Percentiles rank a stretch among this genome's conserved stretches.
Evolutionary conservation across 768 basidiomycete species (phyloP).

Genomic region (Auricularia heimuer): DNA sequence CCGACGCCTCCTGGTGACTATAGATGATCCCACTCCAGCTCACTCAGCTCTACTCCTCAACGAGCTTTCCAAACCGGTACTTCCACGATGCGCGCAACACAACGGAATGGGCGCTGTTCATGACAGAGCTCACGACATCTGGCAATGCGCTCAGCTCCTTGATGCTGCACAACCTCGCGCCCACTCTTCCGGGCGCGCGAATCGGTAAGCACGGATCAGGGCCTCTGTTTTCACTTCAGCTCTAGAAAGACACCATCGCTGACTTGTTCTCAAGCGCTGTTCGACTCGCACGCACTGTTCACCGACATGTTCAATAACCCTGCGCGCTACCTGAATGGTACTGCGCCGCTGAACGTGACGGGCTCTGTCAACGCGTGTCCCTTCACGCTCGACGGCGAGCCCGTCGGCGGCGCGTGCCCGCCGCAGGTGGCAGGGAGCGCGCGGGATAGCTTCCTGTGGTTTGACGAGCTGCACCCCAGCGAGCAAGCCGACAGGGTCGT

Average conservation of each 20-base stretch:
- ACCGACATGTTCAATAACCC: slow-evolving; percentile 48
- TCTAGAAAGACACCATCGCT: neutral
- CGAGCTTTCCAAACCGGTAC: slow-evolving; percentile 40
- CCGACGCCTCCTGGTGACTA: neutral
- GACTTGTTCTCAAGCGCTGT: slow-evolving; percentile 31
- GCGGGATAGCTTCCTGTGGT: slow-evolving; percentile 55
- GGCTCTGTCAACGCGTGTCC: slow-evolving; percentile 42
- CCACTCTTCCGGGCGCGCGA: slow-evolving; percentile 42
- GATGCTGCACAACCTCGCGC: slow-evolving; percentile 39
- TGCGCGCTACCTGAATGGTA: slow-evolving; percentile 48
- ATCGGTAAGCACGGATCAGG: slow-evolving; percentile 27
- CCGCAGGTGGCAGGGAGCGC: slow-evolving; percentile 24
- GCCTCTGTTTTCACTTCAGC: slow-evolving; percentile 13
- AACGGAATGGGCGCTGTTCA: slow-evolving; percentile 47
- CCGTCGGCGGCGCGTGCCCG: slow-evolving; percentile 9
- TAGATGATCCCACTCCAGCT: slow-evolving; percentile 22
- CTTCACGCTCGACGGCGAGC: slow-evolving; percentile 25
- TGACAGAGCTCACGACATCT: slow-evolving; percentile 40
- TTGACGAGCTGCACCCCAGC: slow-evolving; percentile 51
- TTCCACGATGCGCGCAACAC: slow-evolving; percentile 40
- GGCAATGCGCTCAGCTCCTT: slow-evolving; percentile 45
- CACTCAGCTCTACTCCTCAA: slow-evolving; percentile 35
- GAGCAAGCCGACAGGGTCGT: slow-evolving; percentile 48
- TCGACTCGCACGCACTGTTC: slow-evolving; percentile 54
- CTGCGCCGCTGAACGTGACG: slow-evolving; percentile 49